These are phyloP conservation scores for Cutaneotrichosporon arboriforme DNA, from an alignment of 1,284 basidiomycete species.

Conservation along the genomic window DNA sequence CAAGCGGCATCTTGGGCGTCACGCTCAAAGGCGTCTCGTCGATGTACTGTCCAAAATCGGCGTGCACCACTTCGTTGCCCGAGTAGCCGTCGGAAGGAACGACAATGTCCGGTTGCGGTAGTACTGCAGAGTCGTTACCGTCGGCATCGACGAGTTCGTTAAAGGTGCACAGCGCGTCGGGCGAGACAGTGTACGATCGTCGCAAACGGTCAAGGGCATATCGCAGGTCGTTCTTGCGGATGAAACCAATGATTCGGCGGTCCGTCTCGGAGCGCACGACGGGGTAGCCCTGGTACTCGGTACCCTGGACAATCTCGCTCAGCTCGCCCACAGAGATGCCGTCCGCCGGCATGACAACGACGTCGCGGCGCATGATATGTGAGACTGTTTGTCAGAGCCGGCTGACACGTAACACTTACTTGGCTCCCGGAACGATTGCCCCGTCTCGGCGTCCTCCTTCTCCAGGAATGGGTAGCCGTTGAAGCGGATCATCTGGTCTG, in stretches of 20 bases:
- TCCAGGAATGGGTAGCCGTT: constrained; percentile 92
- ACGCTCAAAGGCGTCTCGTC: constrained; percentile 93
- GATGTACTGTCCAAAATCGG: constrained; percentile 85
- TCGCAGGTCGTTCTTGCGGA: constrained; percentile 75
- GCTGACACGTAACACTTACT: constrained; percentile 52
- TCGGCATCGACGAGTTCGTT: constrained; percentile 37
- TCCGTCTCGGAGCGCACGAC: constrained; percentile 58
- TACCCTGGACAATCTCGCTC: constrained; percentile 62
- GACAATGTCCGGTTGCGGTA: constrained; percentile 31
- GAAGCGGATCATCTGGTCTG: constrained; percentile 94
- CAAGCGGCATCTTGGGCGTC: constrained; percentile 84
- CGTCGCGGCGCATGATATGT: constrained; percentile 76
- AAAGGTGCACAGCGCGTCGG: constrained; percentile 69
- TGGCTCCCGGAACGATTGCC: constrained; percentile 79
- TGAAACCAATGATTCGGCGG: constrained; percentile 73
- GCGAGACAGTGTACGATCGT: constrained; percentile 57
- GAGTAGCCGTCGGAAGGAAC: constrained; percentile 22
- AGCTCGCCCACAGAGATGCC: constrained; percentile 74
- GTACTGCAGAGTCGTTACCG: constrained; percentile 19
- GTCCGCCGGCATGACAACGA: constrained; percentile 65
- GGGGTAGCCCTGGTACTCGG: constrained; percentile 84
- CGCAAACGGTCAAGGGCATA: constrained; percentile 77
- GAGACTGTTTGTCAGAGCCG: constrained; percentile 58
- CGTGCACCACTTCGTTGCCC: constrained; percentile 31
- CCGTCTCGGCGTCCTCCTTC: constrained; percentile 82